Conservation (phyloP, 176 grass and related monocot genomes). For the Bonia amplexicaulis region DNA sequence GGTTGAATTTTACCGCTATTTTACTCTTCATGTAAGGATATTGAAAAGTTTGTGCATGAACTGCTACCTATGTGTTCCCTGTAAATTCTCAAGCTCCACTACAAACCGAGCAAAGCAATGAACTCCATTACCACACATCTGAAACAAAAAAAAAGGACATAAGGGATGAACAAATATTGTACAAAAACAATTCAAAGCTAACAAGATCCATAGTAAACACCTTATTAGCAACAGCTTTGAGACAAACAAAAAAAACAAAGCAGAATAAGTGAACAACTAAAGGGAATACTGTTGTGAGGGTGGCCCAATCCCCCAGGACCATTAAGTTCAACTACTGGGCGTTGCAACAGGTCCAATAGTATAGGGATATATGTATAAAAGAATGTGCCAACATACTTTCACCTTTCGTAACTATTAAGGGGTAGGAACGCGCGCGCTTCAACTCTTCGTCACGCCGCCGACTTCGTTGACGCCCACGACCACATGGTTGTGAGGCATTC, state of each 20-base stretch:
- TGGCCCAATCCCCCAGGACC: too few relatives aligned
- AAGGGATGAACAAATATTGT: background rate
- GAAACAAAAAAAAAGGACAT: conserved; percentile 40
- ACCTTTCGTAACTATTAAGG: too few relatives aligned
- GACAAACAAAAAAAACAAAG: background rate
- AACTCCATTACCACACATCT: conserved; percentile 99
- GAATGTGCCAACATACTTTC: too few relatives aligned
- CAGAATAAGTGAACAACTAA: background rate
- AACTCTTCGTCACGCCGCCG: too few relatives aligned
- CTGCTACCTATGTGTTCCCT: conserved; percentile 64
- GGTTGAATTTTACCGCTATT: background rate
- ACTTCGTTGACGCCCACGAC: too few relatives aligned
- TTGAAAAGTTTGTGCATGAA: background rate
- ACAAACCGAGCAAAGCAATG: conserved; percentile 91
- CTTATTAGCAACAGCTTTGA: background rate
- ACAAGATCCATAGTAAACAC: background rate
- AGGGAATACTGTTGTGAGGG: background rate
- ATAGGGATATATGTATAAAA: too few relatives aligned
- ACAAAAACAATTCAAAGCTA: conserved; percentile 2
- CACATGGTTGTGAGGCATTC: too few relatives aligned
- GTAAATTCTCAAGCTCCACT: conserved; percentile 78
- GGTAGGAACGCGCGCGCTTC: too few relatives aligned
- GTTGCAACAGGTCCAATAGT: too few relatives aligned
- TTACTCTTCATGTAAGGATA: background rate
- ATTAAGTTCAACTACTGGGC: too few relatives aligned